These are phyloP conservation scores for Clarireedia paspali DNA, from an alignment of 2,329 filamentous ascomycete species.

Conservation along the genomic window DNA sequence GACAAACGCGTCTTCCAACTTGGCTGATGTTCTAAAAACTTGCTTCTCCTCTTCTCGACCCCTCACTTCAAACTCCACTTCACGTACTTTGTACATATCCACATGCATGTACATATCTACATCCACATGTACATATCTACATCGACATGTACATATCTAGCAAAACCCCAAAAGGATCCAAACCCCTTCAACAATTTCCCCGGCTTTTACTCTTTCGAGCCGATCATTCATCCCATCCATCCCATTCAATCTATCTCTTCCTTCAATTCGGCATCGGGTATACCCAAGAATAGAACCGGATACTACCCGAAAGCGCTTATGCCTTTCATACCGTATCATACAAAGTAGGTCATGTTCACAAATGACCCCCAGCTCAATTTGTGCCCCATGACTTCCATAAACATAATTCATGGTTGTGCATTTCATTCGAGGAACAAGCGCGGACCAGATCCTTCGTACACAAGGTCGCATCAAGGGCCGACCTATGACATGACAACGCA, in stretches of 20 bases:
- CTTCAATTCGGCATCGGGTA: background rate
- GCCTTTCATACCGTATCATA: background rate
- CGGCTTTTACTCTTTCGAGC: background rate
- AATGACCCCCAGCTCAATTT: background rate
- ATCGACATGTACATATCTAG: no score
- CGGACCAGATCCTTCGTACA: conserved; percentile 1
- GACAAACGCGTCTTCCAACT: conserved; percentile 6
- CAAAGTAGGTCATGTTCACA: background rate
- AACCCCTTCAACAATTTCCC: background rate
- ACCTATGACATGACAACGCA: background rate
- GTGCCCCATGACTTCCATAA: background rate
- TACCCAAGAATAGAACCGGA: background rate
- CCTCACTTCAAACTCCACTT: background rate
- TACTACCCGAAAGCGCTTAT: conserved; percentile 2
- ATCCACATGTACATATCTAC: no score
- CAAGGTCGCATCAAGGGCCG: background rate
- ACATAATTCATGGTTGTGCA: background rate
- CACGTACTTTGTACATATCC: no score
- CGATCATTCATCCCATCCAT: background rate
- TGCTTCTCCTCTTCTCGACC: background rate
- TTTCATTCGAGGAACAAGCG: conserved; percentile 3
- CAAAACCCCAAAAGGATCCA: background rate
- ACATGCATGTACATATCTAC: no score
- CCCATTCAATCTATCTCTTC: background rate
- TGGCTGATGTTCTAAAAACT: background rate